Evolutionary conservation across 1,139 yeast genomes (phyloP).

Genomic region (Kluyveromyces sp.): DNA sequence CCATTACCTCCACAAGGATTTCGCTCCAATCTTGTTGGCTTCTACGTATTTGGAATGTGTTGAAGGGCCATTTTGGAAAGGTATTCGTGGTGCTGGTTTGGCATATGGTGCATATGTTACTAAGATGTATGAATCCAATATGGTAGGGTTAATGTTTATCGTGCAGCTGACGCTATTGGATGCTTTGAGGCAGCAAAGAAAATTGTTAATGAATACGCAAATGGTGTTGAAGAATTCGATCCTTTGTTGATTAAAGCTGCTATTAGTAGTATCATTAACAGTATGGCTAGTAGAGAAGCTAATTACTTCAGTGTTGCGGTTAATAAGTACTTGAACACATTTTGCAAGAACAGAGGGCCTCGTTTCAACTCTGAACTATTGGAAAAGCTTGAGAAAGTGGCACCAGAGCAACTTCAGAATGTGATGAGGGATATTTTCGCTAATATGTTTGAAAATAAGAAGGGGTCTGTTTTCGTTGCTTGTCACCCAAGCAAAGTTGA

Average conservation of each 20-base stretch:
- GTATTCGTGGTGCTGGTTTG: conserved; percentile 89
- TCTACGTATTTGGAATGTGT: conserved; percentile 74
- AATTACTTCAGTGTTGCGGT: conserved; percentile 57
- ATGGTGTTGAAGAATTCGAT: conserved; percentile 50
- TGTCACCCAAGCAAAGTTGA: conserved; percentile 62
- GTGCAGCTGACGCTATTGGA: conserved; percentile 76
- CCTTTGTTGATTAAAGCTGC: conserved; percentile 59
- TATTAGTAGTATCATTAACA: conserved; percentile 63
- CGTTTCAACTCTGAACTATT: conserved; percentile 46
- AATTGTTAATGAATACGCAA: conserved; percentile 55
- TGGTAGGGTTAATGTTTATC: conserved; percentile 56
- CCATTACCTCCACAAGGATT: conserved; percentile 58
- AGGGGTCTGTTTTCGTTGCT: conserved; percentile 59
- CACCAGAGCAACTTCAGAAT: conserved; percentile 47
- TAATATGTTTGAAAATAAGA: conserved; percentile 49
- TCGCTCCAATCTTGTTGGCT: conserved; percentile 64
- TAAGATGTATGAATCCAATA: conserved; percentile 59
- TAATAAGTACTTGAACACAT: conserved; percentile 55
- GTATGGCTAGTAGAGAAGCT: conserved; percentile 58
- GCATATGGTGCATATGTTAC: conserved; percentile 80
- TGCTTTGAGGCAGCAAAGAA: conserved; percentile 63
- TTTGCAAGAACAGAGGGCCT: conserved; percentile 65
- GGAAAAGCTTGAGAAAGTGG: conserved; percentile 43
- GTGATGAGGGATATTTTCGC: conserved; percentile 53
- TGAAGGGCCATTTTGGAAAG: conserved; percentile 98